Conservation (phyloP, 768 basidiomycete genomes). For the Russula ochroleuca region DNA sequence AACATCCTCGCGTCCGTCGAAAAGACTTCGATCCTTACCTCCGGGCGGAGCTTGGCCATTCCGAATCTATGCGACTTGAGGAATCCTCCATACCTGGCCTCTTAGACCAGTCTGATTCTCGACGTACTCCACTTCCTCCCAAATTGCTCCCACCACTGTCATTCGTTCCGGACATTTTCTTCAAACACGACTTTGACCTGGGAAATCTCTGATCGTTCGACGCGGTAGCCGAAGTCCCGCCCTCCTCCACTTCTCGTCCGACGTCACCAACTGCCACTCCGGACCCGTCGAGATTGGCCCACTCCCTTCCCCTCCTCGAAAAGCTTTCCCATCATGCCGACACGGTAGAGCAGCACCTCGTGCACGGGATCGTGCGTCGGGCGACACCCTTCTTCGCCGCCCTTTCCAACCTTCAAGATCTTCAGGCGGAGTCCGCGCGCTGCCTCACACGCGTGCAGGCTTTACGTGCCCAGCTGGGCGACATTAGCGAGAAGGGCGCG, state of each 20-base stretch:
- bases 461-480: conserved; percentile 64
- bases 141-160: conserved; percentile 64
- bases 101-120: no score
- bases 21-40: conserved; percentile 87
- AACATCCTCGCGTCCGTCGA: conserved; percentile 73
- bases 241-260: conserved; percentile 19
- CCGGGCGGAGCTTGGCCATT: conserved; percentile 36
- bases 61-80: conserved; percentile 34
- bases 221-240: conserved; percentile 55
- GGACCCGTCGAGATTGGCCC: conserved; percentile 60
- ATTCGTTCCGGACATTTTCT: conserved; percentile 78
- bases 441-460: conserved; percentile 73
- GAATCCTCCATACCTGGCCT: conserved; percentile 19
- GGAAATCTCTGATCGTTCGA: conserved; percentile 74
- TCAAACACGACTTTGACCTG: conserved; percentile 72
- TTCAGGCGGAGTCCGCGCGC: conserved; percentile 82
- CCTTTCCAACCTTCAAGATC: conserved; percentile 86
- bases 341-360: conserved; percentile 89
- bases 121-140: conserved; percentile 33
- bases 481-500: conserved; percentile 74
- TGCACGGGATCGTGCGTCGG: conserved; percentile 85
- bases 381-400: conserved; percentile 96
- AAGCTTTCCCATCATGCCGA: conserved; percentile 90
- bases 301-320: conserved; percentile 75
- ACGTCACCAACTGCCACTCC: conserved; percentile 32